Percentiles rank a stretch among this genome's conserved stretches.
These are phyloP conservation scores for Podosphaera aphanis DNA, from an alignment of 2,329 filamentous ascomycete species.

Conservation along the genomic window DNA sequence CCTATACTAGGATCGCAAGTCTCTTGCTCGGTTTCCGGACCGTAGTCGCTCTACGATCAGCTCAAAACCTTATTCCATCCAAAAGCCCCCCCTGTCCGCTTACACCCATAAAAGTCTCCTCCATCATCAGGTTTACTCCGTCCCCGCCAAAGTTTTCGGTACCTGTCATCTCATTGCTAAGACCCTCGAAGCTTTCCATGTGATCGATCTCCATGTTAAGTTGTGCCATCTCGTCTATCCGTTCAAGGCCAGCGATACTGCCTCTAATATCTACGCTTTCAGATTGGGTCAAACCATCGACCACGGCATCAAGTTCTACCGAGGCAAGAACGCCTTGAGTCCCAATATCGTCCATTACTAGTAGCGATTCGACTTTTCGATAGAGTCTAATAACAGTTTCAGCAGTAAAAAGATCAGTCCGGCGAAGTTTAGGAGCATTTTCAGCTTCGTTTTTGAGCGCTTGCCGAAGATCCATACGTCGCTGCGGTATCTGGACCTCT, in stretches of 20 bases:
- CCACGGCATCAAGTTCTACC: not conserved
- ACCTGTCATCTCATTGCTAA: not conserved
- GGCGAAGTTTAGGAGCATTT: conserved; percentile 10
- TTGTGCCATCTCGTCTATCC: not conserved
- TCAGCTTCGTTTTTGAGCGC: conserved; percentile 13
- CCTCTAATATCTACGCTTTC: not conserved
- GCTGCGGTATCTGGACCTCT: conserved; percentile 6
- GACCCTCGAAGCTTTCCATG: not conserved
- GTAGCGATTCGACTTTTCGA: conserved; percentile 14
- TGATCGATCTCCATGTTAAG: not conserved
- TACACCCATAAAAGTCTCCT: not conserved
- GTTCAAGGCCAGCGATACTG: not conserved
- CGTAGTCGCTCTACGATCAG: not conserved
- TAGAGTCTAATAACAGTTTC: conserved; percentile 14
- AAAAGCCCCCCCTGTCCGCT: not conserved
- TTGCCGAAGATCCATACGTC: conserved; percentile 14
- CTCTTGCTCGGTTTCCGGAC: no score
- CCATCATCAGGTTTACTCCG: not conserved
- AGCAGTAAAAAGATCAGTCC: conserved; percentile 10
- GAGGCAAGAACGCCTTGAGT: not conserved
- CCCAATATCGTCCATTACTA: conserved; percentile 1
- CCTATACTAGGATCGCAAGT: no score
- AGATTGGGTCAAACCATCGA: not conserved
- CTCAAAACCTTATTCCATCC: conserved; percentile 1
- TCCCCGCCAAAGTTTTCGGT: not conserved